phyloP scores from a whole-genome alignment of 192 early-diverging fungal genomes.

The Funneliformis geosporum region DNA sequence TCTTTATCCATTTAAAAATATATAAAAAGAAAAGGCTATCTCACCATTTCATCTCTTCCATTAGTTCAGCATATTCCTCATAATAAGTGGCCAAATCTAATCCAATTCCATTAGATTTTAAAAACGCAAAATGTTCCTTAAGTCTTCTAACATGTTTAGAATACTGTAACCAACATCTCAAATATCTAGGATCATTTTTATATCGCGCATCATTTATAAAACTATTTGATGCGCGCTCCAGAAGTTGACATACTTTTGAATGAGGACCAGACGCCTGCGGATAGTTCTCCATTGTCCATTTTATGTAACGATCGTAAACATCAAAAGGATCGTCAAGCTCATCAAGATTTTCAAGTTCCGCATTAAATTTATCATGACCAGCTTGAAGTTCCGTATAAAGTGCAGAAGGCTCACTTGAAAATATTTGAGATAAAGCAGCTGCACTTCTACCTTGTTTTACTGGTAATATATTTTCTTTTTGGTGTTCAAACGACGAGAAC shows the following conservation, averaged over 20 bases:
- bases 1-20: too few species aligned
- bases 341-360: constrained; percentile 40
- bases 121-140: constrained; percentile 75
- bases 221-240: constrained; percentile 48
- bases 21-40: not conserved
- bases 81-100: constrained; percentile 65
- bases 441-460: constrained; percentile 66
- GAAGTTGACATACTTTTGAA: constrained; percentile 51
- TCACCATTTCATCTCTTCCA: constrained; percentile 50
- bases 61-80: constrained; percentile 68
- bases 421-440: constrained; percentile 37
- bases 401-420: constrained; percentile 33
- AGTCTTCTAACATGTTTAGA: constrained; percentile 59
- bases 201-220: constrained; percentile 60
- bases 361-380: constrained; percentile 35
- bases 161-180: constrained; percentile 44
- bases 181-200: constrained; percentile 60
- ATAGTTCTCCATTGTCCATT: constrained; percentile 63
- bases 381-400: constrained; percentile 34
- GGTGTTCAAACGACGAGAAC: constrained; percentile 57
- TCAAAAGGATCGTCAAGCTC: constrained; percentile 61
- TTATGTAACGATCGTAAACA: constrained; percentile 57
- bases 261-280: constrained; percentile 58
- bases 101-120: constrained; percentile 74
- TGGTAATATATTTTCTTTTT: constrained; percentile 81